A percentile compares a stretch with the other conserved stretches of the same genome.
These are phyloP conservation scores for Coemansia sp. DNA, from an alignment of 192 early-diverging fungal genomes.

Conservation along the genomic window DNA sequence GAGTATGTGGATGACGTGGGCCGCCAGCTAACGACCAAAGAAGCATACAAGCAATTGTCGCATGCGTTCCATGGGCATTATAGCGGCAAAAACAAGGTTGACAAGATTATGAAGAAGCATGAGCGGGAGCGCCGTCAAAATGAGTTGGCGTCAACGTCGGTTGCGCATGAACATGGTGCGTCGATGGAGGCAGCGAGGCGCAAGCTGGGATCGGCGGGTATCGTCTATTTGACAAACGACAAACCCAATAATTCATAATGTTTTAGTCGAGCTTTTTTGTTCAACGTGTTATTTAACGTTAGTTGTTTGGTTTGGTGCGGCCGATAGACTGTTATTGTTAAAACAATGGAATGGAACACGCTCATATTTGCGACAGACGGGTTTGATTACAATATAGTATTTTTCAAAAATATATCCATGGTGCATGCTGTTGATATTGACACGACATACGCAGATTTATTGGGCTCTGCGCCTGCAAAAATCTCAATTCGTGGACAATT, in stretches of 20 bases:
- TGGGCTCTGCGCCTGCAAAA: too few relatives aligned
- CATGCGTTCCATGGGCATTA: constrained; percentile 96
- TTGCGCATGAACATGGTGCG: constrained; percentile 62
- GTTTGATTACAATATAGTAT: too few relatives aligned
- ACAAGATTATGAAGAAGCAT: constrained; percentile 78
- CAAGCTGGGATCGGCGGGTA: constrained; percentile 70
- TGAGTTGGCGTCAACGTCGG: constrained; percentile 66
- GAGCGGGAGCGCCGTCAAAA: constrained; percentile 77
- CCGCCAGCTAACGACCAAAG: constrained; percentile 74
- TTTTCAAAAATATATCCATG: too few relatives aligned
- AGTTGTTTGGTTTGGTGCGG: too few relatives aligned
- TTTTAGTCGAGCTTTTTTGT: not conserved
- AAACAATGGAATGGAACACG: too few relatives aligned
- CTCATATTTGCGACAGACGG: too few relatives aligned
- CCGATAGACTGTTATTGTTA: too few relatives aligned
- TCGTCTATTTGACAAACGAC: constrained; percentile 49
- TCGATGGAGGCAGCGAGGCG: constrained; percentile 71
- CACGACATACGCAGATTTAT: too few relatives aligned
- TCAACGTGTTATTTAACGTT: not conserved
- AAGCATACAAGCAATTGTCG: constrained; percentile 86
- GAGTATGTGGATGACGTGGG: constrained; percentile 92
- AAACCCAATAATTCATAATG: not conserved
- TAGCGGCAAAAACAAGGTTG: constrained; percentile 92
- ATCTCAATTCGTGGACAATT: not conserved
- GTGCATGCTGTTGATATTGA: too few relatives aligned